Conservation (phyloP, 176 grass and related monocot genomes). For the Oryza rufipogon region DNA sequence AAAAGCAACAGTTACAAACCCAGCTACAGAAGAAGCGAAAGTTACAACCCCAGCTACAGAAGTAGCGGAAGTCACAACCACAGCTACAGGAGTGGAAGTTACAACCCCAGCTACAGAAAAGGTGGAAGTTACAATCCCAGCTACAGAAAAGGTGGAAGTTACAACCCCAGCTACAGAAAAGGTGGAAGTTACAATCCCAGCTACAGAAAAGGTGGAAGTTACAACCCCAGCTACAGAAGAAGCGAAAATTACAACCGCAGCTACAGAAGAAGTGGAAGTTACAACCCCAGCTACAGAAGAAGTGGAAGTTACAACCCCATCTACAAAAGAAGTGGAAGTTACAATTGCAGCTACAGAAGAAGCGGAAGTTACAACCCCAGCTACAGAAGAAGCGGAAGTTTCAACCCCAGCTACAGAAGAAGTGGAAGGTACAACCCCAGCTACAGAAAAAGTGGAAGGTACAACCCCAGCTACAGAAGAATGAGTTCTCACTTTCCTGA, state of each 20-base stretch:
- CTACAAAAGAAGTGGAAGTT: slow-evolving; percentile 47
- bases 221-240: slow-evolving; percentile 39
- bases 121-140: slow-evolving; percentile 16
- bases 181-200: slow-evolving; percentile 16
- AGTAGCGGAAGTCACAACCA: slow-evolving; percentile 35
- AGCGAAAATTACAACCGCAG: slow-evolving; percentile 17
- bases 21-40: slow-evolving; percentile 28
- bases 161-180: slow-evolving; percentile 41
- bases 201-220: slow-evolving; percentile 45
- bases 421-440: slow-evolving; percentile 18
- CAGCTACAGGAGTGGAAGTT: slow-evolving; percentile 40
- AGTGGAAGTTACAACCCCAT: slow-evolving; percentile 19
- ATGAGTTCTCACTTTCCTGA: slow-evolving; percentile 31
- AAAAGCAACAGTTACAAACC: slow-evolving; percentile 38
- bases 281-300: slow-evolving; percentile 42
- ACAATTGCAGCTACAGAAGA: slow-evolving; percentile 42
- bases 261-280: slow-evolving; percentile 46
- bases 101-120: slow-evolving; percentile 41
- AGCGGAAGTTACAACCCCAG: slow-evolving; percentile 20
- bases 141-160: slow-evolving; percentile 45
- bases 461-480: slow-evolving; percentile 43
- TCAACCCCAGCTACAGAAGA: slow-evolving; percentile 42
- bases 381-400: slow-evolving; percentile 49
- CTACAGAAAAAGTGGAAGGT: slow-evolving; percentile 52
- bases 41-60: slow-evolving; percentile 36